These are phyloP conservation scores for Claviceps quebecensis DNA, from an alignment of 2,329 filamentous ascomycete species.

Conservation along the genomic window DNA sequence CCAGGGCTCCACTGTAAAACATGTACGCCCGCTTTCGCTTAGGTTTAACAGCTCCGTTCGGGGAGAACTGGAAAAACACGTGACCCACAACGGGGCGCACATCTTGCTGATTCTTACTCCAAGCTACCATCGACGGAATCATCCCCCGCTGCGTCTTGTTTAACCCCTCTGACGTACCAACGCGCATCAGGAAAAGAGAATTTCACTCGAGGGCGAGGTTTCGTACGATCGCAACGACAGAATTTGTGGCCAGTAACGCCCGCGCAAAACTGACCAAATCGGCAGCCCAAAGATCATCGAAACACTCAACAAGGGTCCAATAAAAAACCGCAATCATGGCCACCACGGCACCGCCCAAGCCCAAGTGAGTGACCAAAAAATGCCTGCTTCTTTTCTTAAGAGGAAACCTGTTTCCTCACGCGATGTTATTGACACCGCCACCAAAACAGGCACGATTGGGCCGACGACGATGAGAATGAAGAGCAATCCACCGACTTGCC, in stretches of 20 bases:
- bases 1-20: no score
- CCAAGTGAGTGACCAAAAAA: constrained; percentile 21
- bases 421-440: constrained; percentile 23
- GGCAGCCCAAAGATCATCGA: background rate
- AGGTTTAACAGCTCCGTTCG: no score
- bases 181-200: constrained; percentile 27
- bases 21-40: no score
- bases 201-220: constrained; percentile 23
- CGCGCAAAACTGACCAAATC: constrained; percentile 3
- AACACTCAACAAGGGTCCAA: background rate
- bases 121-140: no score
- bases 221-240: constrained; percentile 21
- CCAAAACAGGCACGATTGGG: constrained; percentile 61
- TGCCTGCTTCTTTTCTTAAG: no score
- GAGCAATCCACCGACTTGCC: constrained; percentile 58
- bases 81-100: no score
- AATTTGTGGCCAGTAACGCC: constrained; percentile 12
- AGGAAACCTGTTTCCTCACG: background rate
- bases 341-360: constrained; percentile 24
- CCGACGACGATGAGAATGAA: constrained; percentile 87
- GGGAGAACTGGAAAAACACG: no score
- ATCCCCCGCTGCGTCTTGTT: no score
- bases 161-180: no score
- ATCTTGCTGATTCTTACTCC: no score
- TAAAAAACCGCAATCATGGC: constrained; percentile 21